Base-by-base conservation (phyloP, 2,329 filamentous ascomycete species). In the Ceratocystiopsis sp. region DNA sequence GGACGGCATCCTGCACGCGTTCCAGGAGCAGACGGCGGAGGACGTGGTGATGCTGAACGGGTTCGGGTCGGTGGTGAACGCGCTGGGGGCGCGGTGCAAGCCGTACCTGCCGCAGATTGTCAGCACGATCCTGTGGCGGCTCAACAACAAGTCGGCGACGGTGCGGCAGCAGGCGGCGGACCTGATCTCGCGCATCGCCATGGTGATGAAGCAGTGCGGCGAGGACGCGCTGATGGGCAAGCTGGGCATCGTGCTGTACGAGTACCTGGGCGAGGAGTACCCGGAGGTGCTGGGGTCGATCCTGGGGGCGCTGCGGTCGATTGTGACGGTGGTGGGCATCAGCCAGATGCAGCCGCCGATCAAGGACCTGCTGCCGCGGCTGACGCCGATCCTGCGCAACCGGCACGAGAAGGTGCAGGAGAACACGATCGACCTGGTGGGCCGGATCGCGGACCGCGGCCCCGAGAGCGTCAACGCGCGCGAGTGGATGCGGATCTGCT, bases 401-500 rank as follows among this genome's bases (percentile, higher is more conserved):
- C 82, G 91, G 50, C 91, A 98, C 65, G 91, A 98, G 58, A 98
- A 98, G 63, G 93, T 98, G 37, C 91, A 98, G 60, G 91, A 98
- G 57, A 98, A 98, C 62, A 96, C 91, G 0, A 96, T 98, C 54
- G 91, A 98, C 59, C 72, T 98, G 2, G 91, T 98, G 17, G 91
- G 91, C 44, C 89, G 91, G 69, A 96, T 98, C 53, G 91, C 93
- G 15, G 91, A 98, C 62, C 83, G 91, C 51, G 93, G 91, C 1
- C 87, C 91, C 1, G 91, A 98, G 61, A 89, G 83, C 49, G 91
- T 98, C 58, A 94, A 94, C 57, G 87, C 91, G 14, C 77, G 91
- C 55, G 91, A 98, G 63, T 98, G 91, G 91, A 98, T 98, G 93
- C 80, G 91, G 59, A 98, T 98, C 59, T 98, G 91, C 65, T 98